Base-by-base conservation (phyloP, 2,329 filamentous ascomycete genomes). In the Cercospora beticola region DNA sequence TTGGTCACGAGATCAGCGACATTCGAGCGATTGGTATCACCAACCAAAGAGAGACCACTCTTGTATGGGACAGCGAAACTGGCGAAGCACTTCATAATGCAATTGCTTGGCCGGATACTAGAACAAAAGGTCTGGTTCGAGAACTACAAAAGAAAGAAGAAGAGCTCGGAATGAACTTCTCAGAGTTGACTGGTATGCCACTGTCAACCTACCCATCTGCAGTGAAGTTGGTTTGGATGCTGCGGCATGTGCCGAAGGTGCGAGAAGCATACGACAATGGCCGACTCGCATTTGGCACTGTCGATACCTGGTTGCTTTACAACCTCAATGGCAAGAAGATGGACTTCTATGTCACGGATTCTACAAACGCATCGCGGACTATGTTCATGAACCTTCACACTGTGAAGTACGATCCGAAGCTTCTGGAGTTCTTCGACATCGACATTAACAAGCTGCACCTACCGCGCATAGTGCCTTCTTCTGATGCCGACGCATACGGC, bases 301-400 rank as follows among this genome's bases (percentile, higher is more conserved):
- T 97, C 69, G 93, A 97, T 79, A 88, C 91, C 1, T 97, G 93
- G 93, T 84, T 97, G 69, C 86, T 96, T 61, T 97, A 92, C 82
- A 89, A 90, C 74, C 86, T 97, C 62, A 93, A 96, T 76, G 92
- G 91, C 68, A 89, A 91, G 57, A 70, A 70, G 36, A 88, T 86
- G 64, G 86, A 89, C 65, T 81, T 93, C 56, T 89, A 92, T 76
- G 92, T 97, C 69, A 95, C 93, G 0, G 93, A 97, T 79, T 89
- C 90, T 62, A 93, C 92, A 69, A 97, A 97, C 78, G 93, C 93
- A 18, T 94, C 91, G 60, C 86, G 93, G 76, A 97, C 93, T 68
- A 96, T 97, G 93, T 95, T 97, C 80, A 94, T 97, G 90, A 93
- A 97, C 81, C 85, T 97, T 64, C 86, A 89, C 74, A 94, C 90